Conservation (phyloP, 768 basidiomycete genomes). For the Grammothele lineata region DNA sequence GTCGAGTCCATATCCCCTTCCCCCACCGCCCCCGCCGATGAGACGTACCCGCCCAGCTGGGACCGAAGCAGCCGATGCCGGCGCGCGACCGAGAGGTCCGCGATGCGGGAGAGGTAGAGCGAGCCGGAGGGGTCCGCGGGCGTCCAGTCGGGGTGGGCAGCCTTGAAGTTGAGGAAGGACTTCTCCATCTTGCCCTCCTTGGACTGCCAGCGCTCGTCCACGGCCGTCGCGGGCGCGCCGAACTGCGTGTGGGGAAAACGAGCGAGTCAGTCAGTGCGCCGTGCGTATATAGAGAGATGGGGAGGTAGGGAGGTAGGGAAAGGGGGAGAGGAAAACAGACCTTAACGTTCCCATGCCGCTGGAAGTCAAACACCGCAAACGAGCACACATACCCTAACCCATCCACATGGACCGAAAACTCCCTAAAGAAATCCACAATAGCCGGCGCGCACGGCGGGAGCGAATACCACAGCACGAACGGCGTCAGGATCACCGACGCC, state of each 20-base stretch:
- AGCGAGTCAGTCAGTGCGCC: neutral
- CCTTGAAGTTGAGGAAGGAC: constrained; percentile 93
- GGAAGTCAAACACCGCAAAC: constrained; percentile 98
- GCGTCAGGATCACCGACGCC: constrained; percentile 87
- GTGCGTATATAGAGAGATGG: neutral
- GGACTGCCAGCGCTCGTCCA: constrained; percentile 74
- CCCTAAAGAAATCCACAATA: constrained; percentile 96
- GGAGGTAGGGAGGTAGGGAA: neutral
- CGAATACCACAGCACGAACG: constrained; percentile 91
- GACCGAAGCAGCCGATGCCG: constrained; percentile 15
- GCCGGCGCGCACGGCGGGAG: constrained; percentile 85
- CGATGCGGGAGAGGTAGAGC: constrained; percentile 82
- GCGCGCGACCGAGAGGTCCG: constrained; percentile 52
- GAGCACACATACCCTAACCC: constrained; percentile 96
- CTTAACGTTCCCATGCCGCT: constrained; percentile 89
- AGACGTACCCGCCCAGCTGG: neutral
- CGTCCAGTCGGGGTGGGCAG: constrained; percentile 94
- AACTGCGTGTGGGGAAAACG: constrained; percentile 43
- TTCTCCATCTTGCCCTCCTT: constrained; percentile 99
- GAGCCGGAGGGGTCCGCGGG: constrained; percentile 90
- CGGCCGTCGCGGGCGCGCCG: constrained; percentile 70
- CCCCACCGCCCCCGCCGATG: neutral
- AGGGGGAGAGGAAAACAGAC: constrained; percentile 33
- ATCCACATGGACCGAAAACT: constrained; percentile 96
- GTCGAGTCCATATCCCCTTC: constrained; percentile 18